phyloP scores from a whole-genome alignment of 805 yeast species.

The Candida arabinofermentans region DNA sequence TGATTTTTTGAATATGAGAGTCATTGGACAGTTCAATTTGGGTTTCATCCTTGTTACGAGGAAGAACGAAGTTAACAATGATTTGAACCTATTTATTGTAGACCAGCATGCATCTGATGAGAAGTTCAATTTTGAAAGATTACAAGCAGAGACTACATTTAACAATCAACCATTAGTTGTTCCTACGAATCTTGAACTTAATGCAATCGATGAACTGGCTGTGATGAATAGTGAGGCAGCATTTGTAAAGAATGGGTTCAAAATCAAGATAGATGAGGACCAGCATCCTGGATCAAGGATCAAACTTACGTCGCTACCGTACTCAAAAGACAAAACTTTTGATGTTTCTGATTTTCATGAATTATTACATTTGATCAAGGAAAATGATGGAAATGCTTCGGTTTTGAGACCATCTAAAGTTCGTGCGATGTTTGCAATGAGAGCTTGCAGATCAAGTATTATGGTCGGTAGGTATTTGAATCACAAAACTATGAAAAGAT shows the following conservation, averaged over 20 bases:
- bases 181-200: slow-evolving; percentile 56
- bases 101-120: slow-evolving; percentile 99
- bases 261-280: slow-evolving; percentile 46
- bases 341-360: slow-evolving; percentile 71
- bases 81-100: slow-evolving; percentile 68
- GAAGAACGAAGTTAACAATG: slow-evolving; percentile 30
- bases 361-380: slow-evolving; percentile 61
- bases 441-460: slow-evolving; percentile 90
- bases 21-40: slow-evolving; percentile 92
- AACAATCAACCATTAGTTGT: slow-evolving; percentile 67
- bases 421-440: slow-evolving; percentile 82
- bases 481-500: slow-evolving; percentile 54
- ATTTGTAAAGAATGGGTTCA: slow-evolving; percentile 77
- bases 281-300: slow-evolving; percentile 55
- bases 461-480: slow-evolving; percentile 84
- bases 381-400: slow-evolving; percentile 40
- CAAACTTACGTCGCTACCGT: slow-evolving; percentile 60
- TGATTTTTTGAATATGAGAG: slow-evolving; percentile 70
- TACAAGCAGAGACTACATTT: slow-evolving; percentile 53
- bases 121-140: slow-evolving; percentile 79
- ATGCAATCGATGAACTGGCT: slow-evolving; percentile 71
- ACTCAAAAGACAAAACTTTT: slow-evolving; percentile 66
- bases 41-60: slow-evolving; percentile 83
- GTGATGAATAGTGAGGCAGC: slow-evolving; percentile 56
- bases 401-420: slow-evolving; percentile 68